phyloP scores from a whole-genome alignment of 352 stramenopile species.

The Globisporangium nodosum region DNA sequence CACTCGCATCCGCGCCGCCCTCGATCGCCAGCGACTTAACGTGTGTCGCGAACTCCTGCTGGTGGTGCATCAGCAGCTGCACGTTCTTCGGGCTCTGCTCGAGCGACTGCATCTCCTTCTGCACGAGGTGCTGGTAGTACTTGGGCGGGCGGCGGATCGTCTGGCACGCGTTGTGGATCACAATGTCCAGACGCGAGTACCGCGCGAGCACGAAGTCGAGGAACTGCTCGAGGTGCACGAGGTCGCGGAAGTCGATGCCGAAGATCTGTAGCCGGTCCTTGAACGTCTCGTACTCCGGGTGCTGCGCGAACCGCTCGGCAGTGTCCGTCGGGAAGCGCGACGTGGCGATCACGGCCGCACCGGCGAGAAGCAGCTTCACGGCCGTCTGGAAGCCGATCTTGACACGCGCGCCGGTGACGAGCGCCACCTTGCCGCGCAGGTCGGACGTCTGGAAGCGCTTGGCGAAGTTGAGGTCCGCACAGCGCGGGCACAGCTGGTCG shows the following conservation, averaged over 20 bases:
- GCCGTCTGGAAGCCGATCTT: conserved; percentile 97
- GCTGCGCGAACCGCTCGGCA: conserved; percentile 84
- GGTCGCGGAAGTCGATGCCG: conserved; percentile 94
- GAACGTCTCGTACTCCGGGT: conserved; percentile 92
- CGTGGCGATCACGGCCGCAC: conserved; percentile 92
- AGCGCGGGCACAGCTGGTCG: conserved; percentile 94
- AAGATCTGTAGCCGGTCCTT: conserved; percentile 93
- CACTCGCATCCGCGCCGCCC: conserved; percentile 8
- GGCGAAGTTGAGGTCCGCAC: conserved; percentile 91
- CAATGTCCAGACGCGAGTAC: conserved; percentile 91
- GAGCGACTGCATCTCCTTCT: conserved; percentile 75
- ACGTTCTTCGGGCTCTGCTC: conserved; percentile 44
- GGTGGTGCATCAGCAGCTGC: conserved; percentile 71
- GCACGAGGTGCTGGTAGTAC: conserved; percentile 92
- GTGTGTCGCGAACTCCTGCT: conserved; percentile 70
- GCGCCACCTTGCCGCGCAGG: conserved; percentile 85
- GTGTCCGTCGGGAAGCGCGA: conserved; percentile 94
- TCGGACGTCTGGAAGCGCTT: conserved; percentile 93
- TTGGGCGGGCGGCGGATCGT: conserved; percentile 91
- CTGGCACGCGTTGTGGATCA: conserved; percentile 98
- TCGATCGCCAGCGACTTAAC: conserved; percentile 50
- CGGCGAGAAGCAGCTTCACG: conserved; percentile 91
- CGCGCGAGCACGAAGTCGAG: conserved; percentile 78
- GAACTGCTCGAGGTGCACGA: conserved; percentile 95
- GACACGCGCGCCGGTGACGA: conserved; percentile 94